Evolutionary conservation across 1,284 basidiomycete species (phyloP), one percentile per base, ranked within the genome.

Genomic region (Puccinia sorghi): DNA sequence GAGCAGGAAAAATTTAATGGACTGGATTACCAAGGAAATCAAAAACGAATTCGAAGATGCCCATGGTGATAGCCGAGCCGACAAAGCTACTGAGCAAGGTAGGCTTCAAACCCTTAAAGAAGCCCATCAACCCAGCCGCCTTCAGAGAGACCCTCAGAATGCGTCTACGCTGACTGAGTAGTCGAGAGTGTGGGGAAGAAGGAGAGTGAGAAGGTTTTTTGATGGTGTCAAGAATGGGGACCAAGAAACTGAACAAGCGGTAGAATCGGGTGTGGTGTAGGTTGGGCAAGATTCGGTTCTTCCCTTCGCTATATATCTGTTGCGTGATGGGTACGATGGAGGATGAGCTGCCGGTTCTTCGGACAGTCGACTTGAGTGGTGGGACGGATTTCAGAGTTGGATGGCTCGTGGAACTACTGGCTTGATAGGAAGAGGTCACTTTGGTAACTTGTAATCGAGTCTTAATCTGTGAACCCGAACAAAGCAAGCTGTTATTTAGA

Each of bases 11-110:
- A 32, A 32, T 32, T 52, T 39, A 39, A 61, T 61, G 64, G 5
- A 43, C 27, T 59, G 39, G 41, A 57, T 72, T 72, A n/a, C 73
- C 73, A 56, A 76, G 64, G 25, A 66, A 54, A 37, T 77, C 75
- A 46, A 69, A 77, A 41, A 77, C 75, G 27, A 57, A 77, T 77
- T 77, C 75, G 43, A 75, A 81, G 80, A 79, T 79, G 80, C 80
- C 82, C 77, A 83, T 83, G 7, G 82, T 83, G 27, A 81, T 82
- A 41, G 81, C 82, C 59, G 82, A 82, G 17, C 82, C 81, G 12
- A 83, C 82, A 63, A 83, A 83, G 41, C 79, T 80, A 48, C 82
- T 82, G 0, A 81, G 81, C 3, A 83, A 74, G 12, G 82, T 83
- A 72, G 82, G 81, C 64, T 80, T 56, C 37, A 82, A 39, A 20